Base-by-base conservation (phyloP, 176 grass and related monocot genomes). In the Aegilops longissima region DNA sequence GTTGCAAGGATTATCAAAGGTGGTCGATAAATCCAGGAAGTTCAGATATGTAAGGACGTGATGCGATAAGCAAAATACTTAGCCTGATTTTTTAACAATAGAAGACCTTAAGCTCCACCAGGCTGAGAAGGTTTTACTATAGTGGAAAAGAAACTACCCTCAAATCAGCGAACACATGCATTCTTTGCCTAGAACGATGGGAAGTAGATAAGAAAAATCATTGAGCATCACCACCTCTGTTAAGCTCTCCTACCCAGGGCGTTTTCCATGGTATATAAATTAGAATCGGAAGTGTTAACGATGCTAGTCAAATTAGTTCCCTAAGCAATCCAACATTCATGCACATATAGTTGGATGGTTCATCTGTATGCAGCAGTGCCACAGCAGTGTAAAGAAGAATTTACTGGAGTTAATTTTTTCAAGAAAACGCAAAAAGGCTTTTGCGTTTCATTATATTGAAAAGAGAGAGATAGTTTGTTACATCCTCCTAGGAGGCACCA, bases 51-150 rank as follows among this genome's bases (percentile, higher is more conserved):
- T 67, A 73, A 66, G 18, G 62, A 86, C 10, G 30, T 51, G 11
- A 71, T 78, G 51, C 36, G 63, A 68, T 70, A 30, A 47, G 75
- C 24, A 39, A 59, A 62, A 56, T 89, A 11, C 59, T 81, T 76
- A 12, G 27, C 45, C 70, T 49, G 59, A 69, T 7, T 70, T 85
- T 77, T 86, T 36, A 47, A 76, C 29, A 68, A 69, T 9, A 47
- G 44, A 47, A 42, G 78, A 89, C 29, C 31, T 73, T 59, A 69
- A 77, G 82, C 35, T 9, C 63, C 20, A 29, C 17, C 30, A 81
- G 47, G 11, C 51, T 45, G 52, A 64, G 77, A 87, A 78, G 35
- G 5, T 77, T 77, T 76, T 77, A 83, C 38, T 82, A 61, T 83
- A 70, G 54, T 64, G 47, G 7, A 70, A 73, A 84, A 51, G 23